Base-by-base conservation (phyloP, 2,329 filamentous ascomycete species). In the Pseudocercospora fijiensis region DNA sequence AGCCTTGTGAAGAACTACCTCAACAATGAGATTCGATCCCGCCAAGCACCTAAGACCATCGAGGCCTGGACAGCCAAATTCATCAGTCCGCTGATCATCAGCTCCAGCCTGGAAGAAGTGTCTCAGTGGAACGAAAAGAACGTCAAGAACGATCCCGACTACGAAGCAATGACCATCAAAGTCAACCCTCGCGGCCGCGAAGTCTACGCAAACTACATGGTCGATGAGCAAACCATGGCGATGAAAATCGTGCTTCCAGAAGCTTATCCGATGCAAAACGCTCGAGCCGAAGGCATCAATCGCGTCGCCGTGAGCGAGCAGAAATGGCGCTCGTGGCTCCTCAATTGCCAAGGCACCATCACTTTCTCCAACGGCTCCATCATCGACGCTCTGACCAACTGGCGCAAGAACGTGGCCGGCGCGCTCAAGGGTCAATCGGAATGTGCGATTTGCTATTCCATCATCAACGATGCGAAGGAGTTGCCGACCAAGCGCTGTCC, bases 401-500 rank as follows among this genome's bases (percentile, higher is more conserved):
- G 96, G 83, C 87, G 90, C 67, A 86, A 89, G 67, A 98, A 98
- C 76, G 89, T 99, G 11, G 86, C 89, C 13, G 91, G 92, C 1
- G 91, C 91, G 3, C 84, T 99, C 69, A 95, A 96, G 79, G 95
- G 93, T 37, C 93, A 98, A 78, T 90, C 86, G 20, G 95, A 99
- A 77, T 99, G 95, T 75, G 92, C 95, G 9, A 98, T 98, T 75
- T 70, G 69, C 62, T 98, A 98, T 80, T 92, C 89, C 64, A 92
- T 99, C 74, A 91, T 99, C 67, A 91, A 91, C 18, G 87, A 86
- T 7, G 93, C 97, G 76, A 91, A 91, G 81, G 90, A 90, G 77
- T 86, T 96, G 76, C 95, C 95, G 0, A 94, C 95, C 76, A 98
- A 98, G 83, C 84, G 86, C 60, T 99, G 95, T 77, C 83, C 85